Evolutionary conservation across 2,329 filamentous ascomycete genomes (phyloP).

Genomic region (Huntiella moniliformis): DNA sequence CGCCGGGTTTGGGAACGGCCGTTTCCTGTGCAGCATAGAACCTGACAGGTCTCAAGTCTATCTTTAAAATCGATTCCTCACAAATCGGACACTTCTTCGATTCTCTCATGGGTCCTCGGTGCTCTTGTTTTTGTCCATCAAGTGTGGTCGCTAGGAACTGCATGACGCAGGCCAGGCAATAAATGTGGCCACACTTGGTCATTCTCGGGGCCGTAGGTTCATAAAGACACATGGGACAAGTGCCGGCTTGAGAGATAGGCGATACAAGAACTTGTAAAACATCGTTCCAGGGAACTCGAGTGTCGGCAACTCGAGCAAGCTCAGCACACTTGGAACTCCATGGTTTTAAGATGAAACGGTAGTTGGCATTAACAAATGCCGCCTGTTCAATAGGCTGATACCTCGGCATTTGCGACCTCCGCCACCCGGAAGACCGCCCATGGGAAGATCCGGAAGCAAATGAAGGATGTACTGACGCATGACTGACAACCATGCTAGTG

Average conservation of each 20-base stretch:
- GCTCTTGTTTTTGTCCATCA: constrained; percentile 15
- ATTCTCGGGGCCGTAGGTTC: constrained; percentile 86
- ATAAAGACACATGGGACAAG: constrained; percentile 87
- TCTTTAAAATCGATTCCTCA: constrained; percentile 81
- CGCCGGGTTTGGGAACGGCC: constrained; percentile 59
- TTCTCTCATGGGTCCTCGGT: constrained; percentile 41
- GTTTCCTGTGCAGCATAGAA: constrained; percentile 85
- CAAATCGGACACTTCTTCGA: constrained; percentile 97
- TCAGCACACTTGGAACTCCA: constrained; percentile 52
- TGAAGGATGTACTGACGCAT: no score
- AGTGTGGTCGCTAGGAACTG: constrained; percentile 51
- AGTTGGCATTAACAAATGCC: constrained; percentile 83
- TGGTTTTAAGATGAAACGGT: constrained; percentile 86
- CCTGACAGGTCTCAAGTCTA: constrained; percentile 71
- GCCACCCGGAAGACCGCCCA: constrained; percentile 27
- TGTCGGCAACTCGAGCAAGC: constrained; percentile 71
- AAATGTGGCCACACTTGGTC: constrained; percentile 94
- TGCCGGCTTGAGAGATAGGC: constrained; percentile 67
- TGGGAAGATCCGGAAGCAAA: no score
- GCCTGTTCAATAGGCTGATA: constrained; percentile 85
- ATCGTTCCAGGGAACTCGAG: constrained; percentile 76
- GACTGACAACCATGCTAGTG: no score
- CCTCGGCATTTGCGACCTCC: constrained; percentile 54
- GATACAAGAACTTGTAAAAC: constrained; percentile 87
- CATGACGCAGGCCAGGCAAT: constrained; percentile 81